These are phyloP conservation scores for Podaxis sp. DNA, from an alignment of 768 basidiomycete genomes.

Conservation along the genomic window DNA sequence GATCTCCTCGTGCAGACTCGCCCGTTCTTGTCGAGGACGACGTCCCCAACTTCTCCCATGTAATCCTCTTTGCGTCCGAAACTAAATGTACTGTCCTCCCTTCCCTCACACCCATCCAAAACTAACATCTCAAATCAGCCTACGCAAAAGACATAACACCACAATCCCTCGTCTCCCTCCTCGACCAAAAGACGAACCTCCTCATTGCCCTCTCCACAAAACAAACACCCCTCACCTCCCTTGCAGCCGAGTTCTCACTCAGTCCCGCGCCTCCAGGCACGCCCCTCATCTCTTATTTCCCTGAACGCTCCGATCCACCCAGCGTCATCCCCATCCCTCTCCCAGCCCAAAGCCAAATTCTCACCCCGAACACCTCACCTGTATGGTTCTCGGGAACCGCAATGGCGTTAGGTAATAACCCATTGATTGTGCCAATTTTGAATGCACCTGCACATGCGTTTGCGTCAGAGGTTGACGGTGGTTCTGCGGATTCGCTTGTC, in stretches of 20 bases:
- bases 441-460: slow-evolving; percentile 74
- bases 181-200: slow-evolving; percentile 73
- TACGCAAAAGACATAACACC: slow-evolving; percentile 75
- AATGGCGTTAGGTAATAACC: slow-evolving; percentile 64
- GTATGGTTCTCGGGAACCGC: slow-evolving; percentile 78
- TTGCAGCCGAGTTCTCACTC: slow-evolving; percentile 90
- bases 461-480: slow-evolving; percentile 64
- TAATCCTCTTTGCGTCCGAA: slow-evolving; percentile 83
- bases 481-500: slow-evolving; percentile 56
- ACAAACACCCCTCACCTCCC: slow-evolving; percentile 66
- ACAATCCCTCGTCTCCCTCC: slow-evolving; percentile 69
- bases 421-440: slow-evolving; percentile 78
- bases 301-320: slow-evolving; percentile 58
- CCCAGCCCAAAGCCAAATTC: slow-evolving; percentile 30
- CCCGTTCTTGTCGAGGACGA: slow-evolving; percentile 68
- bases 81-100: slow-evolving; percentile 63
- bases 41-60: slow-evolving; percentile 74
- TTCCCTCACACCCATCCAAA: neutral
- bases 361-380: slow-evolving; percentile 46
- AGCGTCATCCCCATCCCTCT: slow-evolving; percentile 64
- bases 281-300: slow-evolving; percentile 84
- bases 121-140: slow-evolving; percentile 33
- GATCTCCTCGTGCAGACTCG: slow-evolving; percentile 69
- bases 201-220: slow-evolving; percentile 77
- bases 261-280: slow-evolving; percentile 83